These are phyloP conservation scores for Hibiscus trionum DNA, from an alignment of 345 rosid species.

Conservation along the genomic window DNA sequence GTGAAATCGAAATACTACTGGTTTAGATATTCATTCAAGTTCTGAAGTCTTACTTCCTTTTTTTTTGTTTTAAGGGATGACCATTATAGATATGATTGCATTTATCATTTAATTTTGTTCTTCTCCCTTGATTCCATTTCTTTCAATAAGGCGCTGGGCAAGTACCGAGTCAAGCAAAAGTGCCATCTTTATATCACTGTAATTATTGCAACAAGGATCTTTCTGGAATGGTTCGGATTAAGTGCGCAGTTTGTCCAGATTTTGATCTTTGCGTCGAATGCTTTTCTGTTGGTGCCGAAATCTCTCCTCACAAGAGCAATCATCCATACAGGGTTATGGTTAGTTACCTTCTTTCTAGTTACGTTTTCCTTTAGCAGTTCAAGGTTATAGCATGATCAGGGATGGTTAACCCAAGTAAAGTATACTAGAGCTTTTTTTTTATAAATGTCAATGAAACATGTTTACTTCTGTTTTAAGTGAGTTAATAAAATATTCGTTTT, in stretches of 20 bases:
- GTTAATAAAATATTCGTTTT: not conserved
- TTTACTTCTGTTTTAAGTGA: not conserved
- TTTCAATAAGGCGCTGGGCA: conserved; percentile 30
- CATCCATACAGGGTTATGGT: conserved; percentile 93
- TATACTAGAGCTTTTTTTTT: not conserved
- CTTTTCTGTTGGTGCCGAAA: conserved; percentile 79
- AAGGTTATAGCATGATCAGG: not conserved
- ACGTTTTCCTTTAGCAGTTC: not conserved
- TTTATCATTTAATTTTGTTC: not conserved
- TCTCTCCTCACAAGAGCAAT: conserved; percentile 59
- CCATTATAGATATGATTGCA: no score
- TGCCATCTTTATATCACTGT: conserved; percentile 59
- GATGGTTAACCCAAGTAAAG: not conserved
- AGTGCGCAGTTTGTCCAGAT: conserved; percentile 76
- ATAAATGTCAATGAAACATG: not conserved
- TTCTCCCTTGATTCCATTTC: not conserved
- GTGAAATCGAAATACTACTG: not conserved
- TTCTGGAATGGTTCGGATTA: conserved; percentile 76
- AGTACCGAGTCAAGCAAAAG: conserved; percentile 37
- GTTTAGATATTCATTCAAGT: not conserved
- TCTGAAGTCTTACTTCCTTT: not conserved
- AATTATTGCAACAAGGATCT: conserved; percentile 86
- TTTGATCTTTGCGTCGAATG: conserved; percentile 95
- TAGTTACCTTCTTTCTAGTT: conserved; percentile 14
- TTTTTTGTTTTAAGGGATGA: not conserved